A percentile compares a stretch with the other conserved stretches of the same genome.
Evolutionary conservation across 1,284 basidiomycete genomes (phyloP).

Genomic region (Acaromyces ingoldii): DNA sequence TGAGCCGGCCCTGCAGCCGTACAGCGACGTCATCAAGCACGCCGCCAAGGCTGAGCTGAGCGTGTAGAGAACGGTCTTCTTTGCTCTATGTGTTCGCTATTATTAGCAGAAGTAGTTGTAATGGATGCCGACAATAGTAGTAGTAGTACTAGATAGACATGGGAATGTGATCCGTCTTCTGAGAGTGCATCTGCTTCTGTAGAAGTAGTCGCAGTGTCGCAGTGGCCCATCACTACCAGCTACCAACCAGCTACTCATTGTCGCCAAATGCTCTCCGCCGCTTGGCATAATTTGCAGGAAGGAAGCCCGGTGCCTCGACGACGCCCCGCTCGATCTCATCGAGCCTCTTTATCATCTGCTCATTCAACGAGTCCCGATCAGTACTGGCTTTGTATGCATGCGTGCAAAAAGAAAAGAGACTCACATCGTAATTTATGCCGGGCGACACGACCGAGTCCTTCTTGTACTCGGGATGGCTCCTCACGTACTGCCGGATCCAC

Average conservation of each 20-base stretch:
- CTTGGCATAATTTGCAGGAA: conserved; percentile 42
- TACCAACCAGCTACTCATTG: too few relatives aligned
- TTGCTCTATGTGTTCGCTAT: neutral
- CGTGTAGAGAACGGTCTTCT: conserved; percentile 17
- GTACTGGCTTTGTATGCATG: neutral
- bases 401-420: neutral
- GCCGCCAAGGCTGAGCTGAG: conserved; percentile 59
- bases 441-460: conserved; percentile 82
- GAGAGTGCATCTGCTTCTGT: too few relatives aligned
- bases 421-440: conserved; percentile 81
- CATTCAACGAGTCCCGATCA: neutral
- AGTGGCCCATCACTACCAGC: too few relatives aligned
- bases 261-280: conserved; percentile 2
- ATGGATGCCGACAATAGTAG: too few relatives aligned
- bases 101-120: too few relatives aligned
- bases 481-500: conserved; percentile 90
- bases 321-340: conserved; percentile 66
- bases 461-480: conserved; percentile 81
- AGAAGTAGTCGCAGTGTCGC: too few relatives aligned
- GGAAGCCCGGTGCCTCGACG: conserved; percentile 40
- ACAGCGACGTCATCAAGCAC: conserved; percentile 62
- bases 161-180: too few relatives aligned
- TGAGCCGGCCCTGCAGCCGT: conserved; percentile 69
- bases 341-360: conserved; percentile 68
- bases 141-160: too few relatives aligned